phyloP scores from a whole-genome alignment of 208 protist genomes.

The Blastocrithidia nonstop region DNA sequence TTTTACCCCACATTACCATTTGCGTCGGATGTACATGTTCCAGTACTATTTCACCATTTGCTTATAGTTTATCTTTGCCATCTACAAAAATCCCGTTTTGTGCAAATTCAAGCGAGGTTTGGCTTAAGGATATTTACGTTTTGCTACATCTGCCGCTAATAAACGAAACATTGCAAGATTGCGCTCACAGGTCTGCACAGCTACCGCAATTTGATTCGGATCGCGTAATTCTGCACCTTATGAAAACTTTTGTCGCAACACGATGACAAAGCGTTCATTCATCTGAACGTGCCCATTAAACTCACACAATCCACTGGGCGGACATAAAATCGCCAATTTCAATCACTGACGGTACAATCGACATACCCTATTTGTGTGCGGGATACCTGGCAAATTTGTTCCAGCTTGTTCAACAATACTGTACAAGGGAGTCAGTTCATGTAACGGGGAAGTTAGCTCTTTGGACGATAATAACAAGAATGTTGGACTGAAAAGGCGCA shows the following conservation, averaged over 20 bases:
- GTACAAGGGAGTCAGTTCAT: too few relatives aligned
- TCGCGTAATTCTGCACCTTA: conserved; percentile 62
- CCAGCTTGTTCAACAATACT: conserved; percentile 19
- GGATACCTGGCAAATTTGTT: conserved; percentile 61
- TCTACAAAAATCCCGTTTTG: conserved; percentile 80
- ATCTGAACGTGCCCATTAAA: conserved; percentile 81
- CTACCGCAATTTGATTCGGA: conserved; percentile 61
- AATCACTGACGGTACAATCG: conserved; percentile 74
- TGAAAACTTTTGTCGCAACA: conserved; percentile 77
- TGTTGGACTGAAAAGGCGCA: too few relatives aligned
- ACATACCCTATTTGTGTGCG: conserved; percentile 57
- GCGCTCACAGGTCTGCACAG: conserved; percentile 70
- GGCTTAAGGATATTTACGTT: conserved; percentile 70
- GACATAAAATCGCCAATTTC: conserved; percentile 73
- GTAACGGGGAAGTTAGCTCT: too few relatives aligned
- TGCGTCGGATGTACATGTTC: conserved; percentile 75
- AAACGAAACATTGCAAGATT: conserved; percentile 76
- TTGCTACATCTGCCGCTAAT: conserved; percentile 56
- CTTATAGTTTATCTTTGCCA: conserved; percentile 78
- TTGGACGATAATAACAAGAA: too few relatives aligned
- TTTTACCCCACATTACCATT: conserved; percentile 27
- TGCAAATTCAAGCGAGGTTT: conserved; percentile 70
- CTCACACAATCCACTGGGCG: conserved; percentile 54
- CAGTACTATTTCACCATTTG: conserved; percentile 84
- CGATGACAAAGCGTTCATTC: conserved; percentile 81